A percentile compares a stretch with the other conserved stretches of the same genome.
Conservation (phyloP, 345 rosid genomes). For the Rhizophora apiculata region DNA sequence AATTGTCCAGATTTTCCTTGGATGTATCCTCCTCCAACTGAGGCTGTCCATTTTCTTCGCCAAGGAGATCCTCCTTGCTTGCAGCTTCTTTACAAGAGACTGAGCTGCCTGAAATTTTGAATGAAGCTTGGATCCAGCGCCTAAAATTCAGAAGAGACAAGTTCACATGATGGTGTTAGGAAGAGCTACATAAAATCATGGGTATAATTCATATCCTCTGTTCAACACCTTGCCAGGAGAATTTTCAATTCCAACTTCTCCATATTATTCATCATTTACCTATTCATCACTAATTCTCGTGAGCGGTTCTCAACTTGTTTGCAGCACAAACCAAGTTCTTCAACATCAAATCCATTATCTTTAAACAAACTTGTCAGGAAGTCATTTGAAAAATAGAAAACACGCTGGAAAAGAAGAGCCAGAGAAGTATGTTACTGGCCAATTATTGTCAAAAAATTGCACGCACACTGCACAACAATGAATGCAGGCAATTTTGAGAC, state of each 20-base stretch:
- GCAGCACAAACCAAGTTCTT: constrained; percentile 73
- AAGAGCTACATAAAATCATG: neutral
- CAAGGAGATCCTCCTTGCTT: constrained; percentile 23
- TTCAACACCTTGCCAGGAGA: neutral
- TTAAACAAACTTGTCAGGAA: constrained; percentile 63
- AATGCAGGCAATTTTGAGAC: constrained; percentile 22
- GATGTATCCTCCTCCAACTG: constrained; percentile 20
- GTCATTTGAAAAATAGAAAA: constrained; percentile 81
- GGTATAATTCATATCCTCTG: neutral
- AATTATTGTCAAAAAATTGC: neutral
- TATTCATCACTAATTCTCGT: constrained; percentile 78
- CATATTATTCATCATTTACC: constrained; percentile 32
- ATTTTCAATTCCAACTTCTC: neutral
- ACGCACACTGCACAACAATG: neutral
- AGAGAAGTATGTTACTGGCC: neutral
- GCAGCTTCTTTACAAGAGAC: constrained; percentile 24
- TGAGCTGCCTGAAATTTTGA: constrained; percentile 36
- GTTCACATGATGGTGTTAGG: neutral
- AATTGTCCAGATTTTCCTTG: constrained; percentile 23
- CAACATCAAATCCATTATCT: constrained; percentile 65
- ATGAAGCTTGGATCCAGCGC: constrained; percentile 92
- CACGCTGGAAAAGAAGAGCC: constrained; percentile 54
- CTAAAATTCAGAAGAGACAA: constrained; percentile 32
- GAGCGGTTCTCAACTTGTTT: constrained; percentile 94
- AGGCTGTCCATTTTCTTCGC: constrained; percentile 21